Evolutionary conservation across 805 yeast genomes (phyloP).

Genomic region (Pichia ethanolica): DNA sequence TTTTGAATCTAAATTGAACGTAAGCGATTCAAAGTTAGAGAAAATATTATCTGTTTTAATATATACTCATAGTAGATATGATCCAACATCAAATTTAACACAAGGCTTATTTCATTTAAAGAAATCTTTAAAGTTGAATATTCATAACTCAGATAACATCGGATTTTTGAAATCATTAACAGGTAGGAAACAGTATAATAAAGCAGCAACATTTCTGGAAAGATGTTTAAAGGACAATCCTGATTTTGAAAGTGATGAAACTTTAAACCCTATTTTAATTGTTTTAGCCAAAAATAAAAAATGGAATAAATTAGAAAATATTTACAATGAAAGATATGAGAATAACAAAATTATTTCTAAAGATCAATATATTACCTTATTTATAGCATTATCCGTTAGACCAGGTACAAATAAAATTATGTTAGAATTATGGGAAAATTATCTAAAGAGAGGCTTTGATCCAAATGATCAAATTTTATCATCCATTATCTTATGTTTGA

Average conservation of each 20-base stretch:
- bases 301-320: constrained; percentile 49
- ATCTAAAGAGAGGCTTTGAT: constrained; percentile 33
- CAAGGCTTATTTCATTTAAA: constrained; percentile 12
- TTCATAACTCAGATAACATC: constrained; percentile 15
- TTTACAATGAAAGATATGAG: constrained; percentile 51
- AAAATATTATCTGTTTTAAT: constrained; percentile 15
- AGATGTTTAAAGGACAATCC: constrained; percentile 3
- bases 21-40: constrained; percentile 4
- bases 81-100: constrained; percentile 12
- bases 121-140: neutral
- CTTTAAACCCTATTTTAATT: constrained; percentile 14
- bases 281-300: constrained; percentile 15
- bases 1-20: constrained; percentile 7
- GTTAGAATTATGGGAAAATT: constrained; percentile 36
- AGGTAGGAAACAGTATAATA: constrained; percentile 6
- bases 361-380: constrained; percentile 51
- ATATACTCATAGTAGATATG: constrained; percentile 19
- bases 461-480: constrained; percentile 40
- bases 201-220: constrained; percentile 11
- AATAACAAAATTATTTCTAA: constrained; percentile 44
- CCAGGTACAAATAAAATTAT: constrained; percentile 32
- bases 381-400: constrained; percentile 56
- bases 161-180: constrained; percentile 15
- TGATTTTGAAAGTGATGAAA: constrained; percentile 11
- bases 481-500: constrained; percentile 38